These are phyloP conservation scores for Cadophora malorum DNA, from an alignment of 2,329 filamentous ascomycete genomes.

Conservation along the genomic window DNA sequence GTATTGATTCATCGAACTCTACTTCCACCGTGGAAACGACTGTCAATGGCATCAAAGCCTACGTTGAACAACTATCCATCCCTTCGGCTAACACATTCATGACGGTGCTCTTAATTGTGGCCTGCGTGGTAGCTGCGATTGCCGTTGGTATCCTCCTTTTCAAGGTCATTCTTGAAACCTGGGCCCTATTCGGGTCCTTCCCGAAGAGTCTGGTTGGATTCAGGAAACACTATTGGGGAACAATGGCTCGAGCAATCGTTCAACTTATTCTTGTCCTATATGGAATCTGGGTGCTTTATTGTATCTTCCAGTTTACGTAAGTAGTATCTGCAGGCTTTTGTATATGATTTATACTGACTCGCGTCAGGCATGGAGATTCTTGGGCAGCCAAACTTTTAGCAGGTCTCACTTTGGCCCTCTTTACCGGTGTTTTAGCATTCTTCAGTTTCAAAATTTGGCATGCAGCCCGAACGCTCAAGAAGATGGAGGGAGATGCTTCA, in stretches of 20 bases:
- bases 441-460: slow-evolving; percentile 86
- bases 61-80: slow-evolving; percentile 82
- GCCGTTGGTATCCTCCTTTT: slow-evolving; percentile 85
- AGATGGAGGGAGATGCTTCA: slow-evolving; percentile 73
- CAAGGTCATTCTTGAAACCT: slow-evolving; percentile 89
- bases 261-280: slow-evolving; percentile 91
- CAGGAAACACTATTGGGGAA: slow-evolving; percentile 95
- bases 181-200: slow-evolving; percentile 89
- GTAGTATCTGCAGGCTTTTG: background rate
- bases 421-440: slow-evolving; percentile 81
- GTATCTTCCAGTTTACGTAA: slow-evolving; percentile 87
- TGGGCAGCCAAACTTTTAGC: slow-evolving; percentile 90
- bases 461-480: slow-evolving; percentile 76
- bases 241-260: slow-evolving; percentile 87
- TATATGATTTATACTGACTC: background rate
- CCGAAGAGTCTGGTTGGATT: slow-evolving; percentile 81
- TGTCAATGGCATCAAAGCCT: slow-evolving; percentile 81
- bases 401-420: slow-evolving; percentile 78
- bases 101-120: slow-evolving; percentile 88
- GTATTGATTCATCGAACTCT: slow-evolving; percentile 31
- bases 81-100: slow-evolving; percentile 94
- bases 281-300: slow-evolving; percentile 94
- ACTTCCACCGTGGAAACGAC: slow-evolving; percentile 51
- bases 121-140: slow-evolving; percentile 83
- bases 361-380: slow-evolving; percentile 73